A percentile compares a stretch with the other conserved stretches of the same genome.
Conservation (phyloP, 176 grass and related monocot species). For the Eleusine coracana region DNA sequence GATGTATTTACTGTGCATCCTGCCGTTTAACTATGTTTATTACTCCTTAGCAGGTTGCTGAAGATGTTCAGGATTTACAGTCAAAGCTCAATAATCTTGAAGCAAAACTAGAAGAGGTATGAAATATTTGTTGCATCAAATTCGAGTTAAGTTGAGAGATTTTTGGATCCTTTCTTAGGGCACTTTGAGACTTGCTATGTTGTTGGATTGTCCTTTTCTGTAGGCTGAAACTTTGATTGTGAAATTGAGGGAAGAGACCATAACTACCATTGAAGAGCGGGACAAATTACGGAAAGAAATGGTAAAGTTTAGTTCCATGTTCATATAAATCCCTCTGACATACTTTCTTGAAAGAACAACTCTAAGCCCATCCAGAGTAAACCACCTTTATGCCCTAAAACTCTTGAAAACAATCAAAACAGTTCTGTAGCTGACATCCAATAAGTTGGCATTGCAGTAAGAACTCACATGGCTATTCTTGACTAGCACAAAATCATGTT, state of each 20-base stretch:
- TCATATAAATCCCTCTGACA: neutral
- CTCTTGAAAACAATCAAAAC: neutral
- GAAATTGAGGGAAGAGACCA: constrained; percentile 61
- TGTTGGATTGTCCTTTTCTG: constrained; percentile 43
- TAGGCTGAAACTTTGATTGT: constrained; percentile 74
- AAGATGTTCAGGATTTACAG: constrained; percentile 68
- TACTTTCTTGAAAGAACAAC: constrained; percentile 10
- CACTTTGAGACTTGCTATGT: constrained; percentile 6
- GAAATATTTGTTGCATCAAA: constrained; percentile 2
- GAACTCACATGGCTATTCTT: neutral
- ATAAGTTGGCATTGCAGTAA: neutral
- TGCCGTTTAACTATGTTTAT: constrained; percentile 20
- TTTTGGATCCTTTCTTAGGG: neutral
- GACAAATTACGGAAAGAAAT: constrained; percentile 65
- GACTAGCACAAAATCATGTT: neutral
- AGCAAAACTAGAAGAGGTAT: constrained; percentile 79
- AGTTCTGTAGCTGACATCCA: constrained; percentile 7
- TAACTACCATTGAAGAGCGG: constrained; percentile 50
- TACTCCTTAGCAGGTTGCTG: constrained; percentile 54
- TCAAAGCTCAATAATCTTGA: constrained; percentile 65
- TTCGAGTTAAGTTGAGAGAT: neutral
- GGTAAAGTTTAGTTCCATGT: constrained; percentile 47
- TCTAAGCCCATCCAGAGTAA: neutral
- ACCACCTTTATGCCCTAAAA: neutral
- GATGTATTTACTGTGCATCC: constrained; percentile 1